Evolutionary conservation across 441 rosid genomes (phyloP), one percentile per base, ranked within the genome.

Genomic region (Daphne laureola): DNA sequence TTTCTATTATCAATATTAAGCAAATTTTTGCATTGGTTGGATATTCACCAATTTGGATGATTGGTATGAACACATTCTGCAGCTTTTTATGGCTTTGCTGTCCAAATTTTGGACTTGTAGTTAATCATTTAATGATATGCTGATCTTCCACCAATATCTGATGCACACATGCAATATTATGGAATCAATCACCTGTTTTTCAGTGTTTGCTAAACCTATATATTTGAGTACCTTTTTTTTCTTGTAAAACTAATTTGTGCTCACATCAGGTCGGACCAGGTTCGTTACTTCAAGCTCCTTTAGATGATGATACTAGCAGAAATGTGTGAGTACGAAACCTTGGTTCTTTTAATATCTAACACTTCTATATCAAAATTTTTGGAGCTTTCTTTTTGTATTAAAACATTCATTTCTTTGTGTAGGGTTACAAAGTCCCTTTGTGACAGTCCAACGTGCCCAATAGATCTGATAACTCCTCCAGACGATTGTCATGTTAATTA

Each of bases 401-500:
- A 27, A 47, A 51, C 38, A 17, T 46, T 35, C n/a, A 42, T 54
- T 60, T 49, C 40, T 61, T 59, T 53, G 49, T 72, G 65, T 67
- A 93, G 98, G 76, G 86, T 89, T 62, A 89, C 96, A 21, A 63
- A 77, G 44, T 57, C 95, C 48, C 82, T 93, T 47, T 93, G 98
- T 66, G 78, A 67, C 61, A 93, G 84, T 63, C 82, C 75, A 58
- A 68, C 86, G 72, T 92, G 98, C 69, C 98, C 98, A 45, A 63
- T 71, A 57, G 97, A 93, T 78, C 76, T 93, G 77, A 83, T 86
- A 57, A 86, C 83, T 70, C 98, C 97, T 51, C 98, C 97, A 43
- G 98, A 93, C 75, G 98, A 93, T 67, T 93, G 98, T 74, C 98
- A 89, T 83, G 91, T 86, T 65, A 93, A 93, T 63, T 84, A 84